These are phyloP conservation scores for Ampelomyces quisqualis DNA, from an alignment of 2,329 filamentous ascomycete genomes.

Conservation along the genomic window DNA sequence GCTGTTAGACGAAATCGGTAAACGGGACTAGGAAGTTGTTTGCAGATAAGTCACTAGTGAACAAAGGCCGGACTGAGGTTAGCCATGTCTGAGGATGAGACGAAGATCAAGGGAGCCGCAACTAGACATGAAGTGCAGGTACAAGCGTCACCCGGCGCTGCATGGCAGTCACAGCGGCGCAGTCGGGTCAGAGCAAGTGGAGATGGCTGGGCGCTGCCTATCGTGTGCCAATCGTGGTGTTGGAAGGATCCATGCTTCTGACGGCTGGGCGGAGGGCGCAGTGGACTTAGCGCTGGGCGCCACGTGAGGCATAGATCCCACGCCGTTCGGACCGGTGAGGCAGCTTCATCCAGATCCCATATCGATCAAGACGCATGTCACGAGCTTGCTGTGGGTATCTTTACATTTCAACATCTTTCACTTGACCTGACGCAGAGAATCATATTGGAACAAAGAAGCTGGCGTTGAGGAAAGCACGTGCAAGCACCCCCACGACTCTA, in stretches of 20 bases:
- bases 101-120: conserved; percentile 4
- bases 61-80: conserved; percentile 3
- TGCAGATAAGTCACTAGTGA: conserved; percentile 4
- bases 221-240: conserved; percentile 1
- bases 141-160: background rate
- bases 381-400: background rate
- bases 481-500: conserved; percentile 4
- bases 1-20: background rate
- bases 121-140: background rate
- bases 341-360: no score
- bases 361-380: background rate
- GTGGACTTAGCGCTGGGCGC: conserved; percentile 5
- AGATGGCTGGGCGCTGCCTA: background rate
- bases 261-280: conserved; percentile 5
- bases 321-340: background rate
- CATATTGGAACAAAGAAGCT: background rate
- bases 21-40: conserved; percentile 4
- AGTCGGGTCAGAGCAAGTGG: background rate
- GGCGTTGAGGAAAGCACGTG: background rate
- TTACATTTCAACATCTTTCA: background rate
- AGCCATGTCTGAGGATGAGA: conserved; percentile 2
- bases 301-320: conserved; percentile 1
- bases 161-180: conserved; percentile 3
- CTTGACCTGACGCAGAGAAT: background rate
- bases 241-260: conserved; percentile 5